Evolutionary conservation across 2,329 filamentous ascomycete species (phyloP).

Genomic region (Domatiomyces catenatus): DNA sequence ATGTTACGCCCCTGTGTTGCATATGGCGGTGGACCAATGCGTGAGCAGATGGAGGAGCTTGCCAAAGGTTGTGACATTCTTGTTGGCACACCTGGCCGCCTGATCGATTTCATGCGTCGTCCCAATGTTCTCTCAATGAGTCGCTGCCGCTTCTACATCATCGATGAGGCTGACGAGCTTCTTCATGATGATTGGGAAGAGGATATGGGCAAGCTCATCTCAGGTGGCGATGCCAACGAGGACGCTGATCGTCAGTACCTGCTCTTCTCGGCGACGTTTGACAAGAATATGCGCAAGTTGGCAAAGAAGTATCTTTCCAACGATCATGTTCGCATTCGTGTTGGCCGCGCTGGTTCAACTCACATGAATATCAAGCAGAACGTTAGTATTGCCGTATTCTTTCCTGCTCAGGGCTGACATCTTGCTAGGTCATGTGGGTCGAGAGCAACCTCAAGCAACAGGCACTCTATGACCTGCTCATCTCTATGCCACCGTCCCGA

Average conservation of each 20-base stretch:
- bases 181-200: slow-evolving; percentile 63
- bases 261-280: slow-evolving; percentile 93
- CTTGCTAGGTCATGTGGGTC: slow-evolving; percentile 44
- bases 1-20: slow-evolving; percentile 84
- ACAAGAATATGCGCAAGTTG: slow-evolving; percentile 58
- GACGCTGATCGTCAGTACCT: slow-evolving; percentile 54
- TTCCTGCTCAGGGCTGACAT: slow-evolving; percentile 6
- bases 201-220: slow-evolving; percentile 60
- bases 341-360: slow-evolving; percentile 73
- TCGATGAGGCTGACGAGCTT: slow-evolving; percentile 94
- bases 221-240: slow-evolving; percentile 64
- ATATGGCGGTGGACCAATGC: slow-evolving; percentile 68
- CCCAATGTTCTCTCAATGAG: slow-evolving; percentile 53
- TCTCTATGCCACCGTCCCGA: slow-evolving; percentile 53
- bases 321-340: slow-evolving; percentile 63
- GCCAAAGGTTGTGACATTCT: slow-evolving; percentile 76
- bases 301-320: slow-evolving; percentile 60
- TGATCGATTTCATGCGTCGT: slow-evolving; percentile 68
- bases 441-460: slow-evolving; percentile 53
- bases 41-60: slow-evolving; percentile 56
- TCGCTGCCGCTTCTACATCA: slow-evolving; percentile 64
- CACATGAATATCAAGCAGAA: slow-evolving; percentile 70
- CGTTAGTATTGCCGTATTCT: slow-evolving; percentile 22
- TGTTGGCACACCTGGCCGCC: slow-evolving; percentile 72
- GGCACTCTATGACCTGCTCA: slow-evolving; percentile 56